These are phyloP conservation scores for Tetrahymena malaccensis DNA, from an alignment of 73 alveolate genomes.

Conservation along the genomic window DNA sequence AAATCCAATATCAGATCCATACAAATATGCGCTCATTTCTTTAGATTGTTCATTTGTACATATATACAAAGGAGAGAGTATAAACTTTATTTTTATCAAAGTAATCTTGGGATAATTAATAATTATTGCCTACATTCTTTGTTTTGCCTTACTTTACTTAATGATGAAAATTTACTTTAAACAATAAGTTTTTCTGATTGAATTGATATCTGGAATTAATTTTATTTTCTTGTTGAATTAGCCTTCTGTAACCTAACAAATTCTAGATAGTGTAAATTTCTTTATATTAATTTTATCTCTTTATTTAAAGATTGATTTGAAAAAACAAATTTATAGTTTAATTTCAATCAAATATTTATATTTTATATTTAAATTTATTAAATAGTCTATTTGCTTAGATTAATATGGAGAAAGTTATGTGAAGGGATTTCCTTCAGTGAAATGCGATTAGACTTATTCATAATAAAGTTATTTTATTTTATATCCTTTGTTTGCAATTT, in stretches of 20 bases:
- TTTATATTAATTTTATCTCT: neutral
- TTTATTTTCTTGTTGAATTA: neutral
- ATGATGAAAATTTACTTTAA: neutral
- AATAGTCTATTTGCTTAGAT: neutral
- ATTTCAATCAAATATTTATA: neutral
- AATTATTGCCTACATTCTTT: neutral
- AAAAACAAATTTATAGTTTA: too few relatives aligned
- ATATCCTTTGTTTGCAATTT: neutral
- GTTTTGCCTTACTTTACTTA: neutral
- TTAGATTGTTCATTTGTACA: neutral
- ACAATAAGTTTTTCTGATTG: neutral
- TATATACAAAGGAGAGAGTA: neutral
- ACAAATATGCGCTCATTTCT: neutral
- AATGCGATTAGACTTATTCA: neutral
- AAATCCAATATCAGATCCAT: neutral
- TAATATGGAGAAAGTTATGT: neutral
- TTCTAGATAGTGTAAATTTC: neutral
- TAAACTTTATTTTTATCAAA: neutral
- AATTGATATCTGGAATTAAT: neutral
- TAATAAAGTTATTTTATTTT: neutral
- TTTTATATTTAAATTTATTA: neutral
- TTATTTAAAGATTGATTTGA: too few relatives aligned
- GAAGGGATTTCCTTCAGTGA: neutral
- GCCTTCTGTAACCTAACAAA: neutral
- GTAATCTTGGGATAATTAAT: neutral